Base-by-base conservation (phyloP, 169 alveolate genomes). In the Blepharisma undulans region DNA sequence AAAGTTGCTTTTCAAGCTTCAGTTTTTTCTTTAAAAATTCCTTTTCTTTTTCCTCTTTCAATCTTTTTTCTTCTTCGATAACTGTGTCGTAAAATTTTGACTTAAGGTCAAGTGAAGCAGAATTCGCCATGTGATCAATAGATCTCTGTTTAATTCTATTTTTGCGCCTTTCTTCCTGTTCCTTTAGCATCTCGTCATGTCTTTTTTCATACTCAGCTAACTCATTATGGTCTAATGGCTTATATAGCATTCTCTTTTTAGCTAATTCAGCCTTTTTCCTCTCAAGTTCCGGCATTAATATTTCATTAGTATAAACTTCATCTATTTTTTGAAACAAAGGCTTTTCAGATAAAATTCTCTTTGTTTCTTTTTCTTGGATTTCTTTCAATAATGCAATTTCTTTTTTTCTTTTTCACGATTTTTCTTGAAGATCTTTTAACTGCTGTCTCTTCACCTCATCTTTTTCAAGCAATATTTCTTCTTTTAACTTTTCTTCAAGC, bases 281-380 rank as follows among this genome's bases (percentile, higher is more conserved):
- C 29, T 86, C 90, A 7, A 86, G 61, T 48, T 86, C 90, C n/a
- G 90, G 90, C 84, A 86, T 60, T 14, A 71, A 30, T 1, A 86
- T 22, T 7, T 34, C 8, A 10, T 60, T 25, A 18, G 60, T 12
- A 86, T 71, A 86, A n/a, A 66, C 66, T 18, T 86, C 90, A 25
- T 86, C 32, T 2, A 86, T 22, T 12, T 32, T 86, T 22, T 61
- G 4, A 36, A 61, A 86, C 16, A 86, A 29, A 1, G 90, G 90
- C 66, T 86, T 66, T 22, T 86, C 72, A 27, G 80, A 19, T 22
- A 60, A 66, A 30, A 30, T 22, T 86, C 66, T 27, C 66, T 72
- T 86, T 21, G 19, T 34, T 72, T 86, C 90, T 0, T 34, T 36
- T 66, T 86, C 82, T 71, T 30, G 71, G 6, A 25, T 22, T 86